Base-by-base conservation (phyloP, 768 basidiomycete genomes). In the Tephrocybe sp. region DNA sequence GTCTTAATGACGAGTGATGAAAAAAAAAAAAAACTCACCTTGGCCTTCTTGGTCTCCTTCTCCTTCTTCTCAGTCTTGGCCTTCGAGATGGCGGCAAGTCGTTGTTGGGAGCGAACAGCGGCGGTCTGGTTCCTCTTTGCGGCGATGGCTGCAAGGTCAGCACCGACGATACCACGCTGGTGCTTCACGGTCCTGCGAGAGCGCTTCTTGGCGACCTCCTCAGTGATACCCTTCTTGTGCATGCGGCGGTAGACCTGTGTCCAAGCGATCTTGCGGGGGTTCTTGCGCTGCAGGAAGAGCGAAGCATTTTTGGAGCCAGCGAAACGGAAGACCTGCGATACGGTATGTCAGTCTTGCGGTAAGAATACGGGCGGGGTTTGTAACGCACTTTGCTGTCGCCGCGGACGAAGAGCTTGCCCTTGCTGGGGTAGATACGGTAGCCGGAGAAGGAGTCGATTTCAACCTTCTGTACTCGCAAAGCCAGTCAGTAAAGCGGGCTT, bases 211-310 rank as follows among this genome's bases (percentile, higher is more conserved):
- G 94, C 93, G 47, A 95, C 90, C 75, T 98, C 96, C 77, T 98
- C 96, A 45, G 94, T 94, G 72, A 98, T 85, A 71, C 97, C 97
- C 86, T 99, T 99, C 86, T 96, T 97, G 85, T 98, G 97, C 88
- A 97, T 92, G 63, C 94, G 89, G 59, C 92, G 89, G 82, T 90
- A 96, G 56, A 89, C 83, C 63, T 78, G 74, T 33, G 96, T 98
- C 96, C 96, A 98, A 58, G 96, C 88, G 76, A 98, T 94, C 85
- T 98, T 98, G 69, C 97, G 92, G 46, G 97, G 97, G 81, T 99
- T 98, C 81, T 99, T 99, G 78, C 96, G 91, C 74, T 99, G 97
- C 53, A 90, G 78, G 86, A 98, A 98, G 60, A 99, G 88, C 55
- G 96, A 98, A 56, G 94, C 82, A 67, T 85, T 90, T 84, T 98